Percentiles rank a stretch among this genome's conserved stretches.
Evolutionary conservation across 768 basidiomycete genomes (phyloP).

Genomic region (Boletellus ananas): DNA sequence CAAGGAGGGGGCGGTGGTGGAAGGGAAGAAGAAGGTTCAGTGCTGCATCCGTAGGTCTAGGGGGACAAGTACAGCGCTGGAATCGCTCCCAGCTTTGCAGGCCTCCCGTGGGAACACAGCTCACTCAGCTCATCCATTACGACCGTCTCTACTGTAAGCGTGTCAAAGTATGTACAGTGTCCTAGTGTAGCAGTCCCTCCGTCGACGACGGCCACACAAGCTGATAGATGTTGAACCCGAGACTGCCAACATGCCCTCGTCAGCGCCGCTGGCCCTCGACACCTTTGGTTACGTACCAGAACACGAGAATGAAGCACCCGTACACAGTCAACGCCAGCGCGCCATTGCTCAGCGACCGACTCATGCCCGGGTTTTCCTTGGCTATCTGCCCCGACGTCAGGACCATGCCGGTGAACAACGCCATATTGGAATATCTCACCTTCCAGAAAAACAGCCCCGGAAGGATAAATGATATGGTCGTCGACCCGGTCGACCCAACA

Average conservation of each 20-base stretch:
- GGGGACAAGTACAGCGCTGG: slow-evolving; percentile 13
- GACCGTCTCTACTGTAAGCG: no score
- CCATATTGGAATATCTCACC: slow-evolving; percentile 39
- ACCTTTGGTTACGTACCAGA: slow-evolving; percentile 63
- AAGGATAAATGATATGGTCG: slow-evolving; percentile 94
- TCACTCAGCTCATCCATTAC: not conserved
- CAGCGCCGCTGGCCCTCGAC: not conserved
- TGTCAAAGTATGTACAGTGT: not conserved
- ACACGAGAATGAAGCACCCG: slow-evolving; percentile 74
- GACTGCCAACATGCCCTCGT: slow-evolving; percentile 37
- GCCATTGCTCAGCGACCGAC: slow-evolving; percentile 52
- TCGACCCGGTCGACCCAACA: slow-evolving; percentile 95
- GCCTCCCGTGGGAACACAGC: slow-evolving; percentile 25
- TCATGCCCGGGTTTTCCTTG: slow-evolving; percentile 56
- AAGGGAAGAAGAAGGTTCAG: slow-evolving; percentile 7
- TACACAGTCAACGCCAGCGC: slow-evolving; percentile 69
- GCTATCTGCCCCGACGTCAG: slow-evolving; percentile 50
- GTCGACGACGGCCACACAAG: slow-evolving; percentile 38
- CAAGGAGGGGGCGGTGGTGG: slow-evolving; percentile 12
- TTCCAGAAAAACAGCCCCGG: slow-evolving; percentile 94
- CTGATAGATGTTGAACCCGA: slow-evolving; percentile 77
- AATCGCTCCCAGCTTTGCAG: not conserved
- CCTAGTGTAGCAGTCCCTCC: not conserved
- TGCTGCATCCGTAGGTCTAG: slow-evolving; percentile 33
- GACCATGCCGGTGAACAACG: not conserved